These are phyloP conservation scores for Logfia minima DNA, from an alignment of 129 eudicot species.

Conservation along the genomic window DNA sequence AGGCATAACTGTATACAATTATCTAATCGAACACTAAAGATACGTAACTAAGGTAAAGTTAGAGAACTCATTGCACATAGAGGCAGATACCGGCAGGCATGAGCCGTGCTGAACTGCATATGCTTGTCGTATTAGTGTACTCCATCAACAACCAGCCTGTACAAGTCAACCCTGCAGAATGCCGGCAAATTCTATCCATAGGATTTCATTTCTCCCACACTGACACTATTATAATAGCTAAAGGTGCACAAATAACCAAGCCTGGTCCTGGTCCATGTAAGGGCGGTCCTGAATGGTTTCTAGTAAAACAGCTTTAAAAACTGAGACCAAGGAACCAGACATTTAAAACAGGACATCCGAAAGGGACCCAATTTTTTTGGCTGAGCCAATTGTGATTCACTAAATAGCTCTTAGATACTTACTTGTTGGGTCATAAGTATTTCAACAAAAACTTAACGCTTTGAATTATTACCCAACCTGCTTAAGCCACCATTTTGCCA, in stretches of 20 bases:
- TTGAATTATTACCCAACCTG: too few relatives aligned
- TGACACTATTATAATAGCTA: neutral
- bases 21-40: constrained; percentile 6
- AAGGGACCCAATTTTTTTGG: neutral
- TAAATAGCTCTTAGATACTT: constrained; percentile 13
- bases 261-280: neutral
- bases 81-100: constrained; percentile 8
- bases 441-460: constrained; percentile 38
- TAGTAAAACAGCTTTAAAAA: neutral
- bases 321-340: neutral
- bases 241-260: neutral
- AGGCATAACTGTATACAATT: constrained; percentile 2
- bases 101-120: constrained; percentile 19
- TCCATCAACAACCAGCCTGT: constrained; percentile 25
- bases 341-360: neutral
- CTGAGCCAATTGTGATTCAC: too few relatives aligned
- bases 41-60: neutral
- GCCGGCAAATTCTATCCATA: neutral
- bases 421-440: constrained; percentile 96
- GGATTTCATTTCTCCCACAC: neutral
- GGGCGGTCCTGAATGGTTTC: neutral
- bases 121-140: neutral
- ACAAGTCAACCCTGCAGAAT: constrained; percentile 38
- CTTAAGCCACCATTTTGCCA: too few relatives aligned
- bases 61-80: constrained; percentile 12